Evolutionary conservation across 2,329 filamentous ascomycete genomes (phyloP), one percentile per base, ranked within the genome.

Genomic region (Ascochyta koolunga): DNA sequence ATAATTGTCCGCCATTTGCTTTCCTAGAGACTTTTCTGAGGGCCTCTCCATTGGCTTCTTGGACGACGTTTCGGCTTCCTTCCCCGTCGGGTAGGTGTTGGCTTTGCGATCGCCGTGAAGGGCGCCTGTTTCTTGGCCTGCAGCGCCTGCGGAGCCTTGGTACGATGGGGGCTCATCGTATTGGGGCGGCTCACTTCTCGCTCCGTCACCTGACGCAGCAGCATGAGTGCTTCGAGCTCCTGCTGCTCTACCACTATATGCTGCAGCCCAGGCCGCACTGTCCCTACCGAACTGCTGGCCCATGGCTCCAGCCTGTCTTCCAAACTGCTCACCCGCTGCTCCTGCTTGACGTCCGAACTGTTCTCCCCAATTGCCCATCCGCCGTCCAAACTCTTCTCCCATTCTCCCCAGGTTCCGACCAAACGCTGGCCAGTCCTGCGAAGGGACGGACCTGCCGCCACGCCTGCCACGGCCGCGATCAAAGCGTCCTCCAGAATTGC

Each of bases 381-480:
- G 61, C 45, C 61, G 69, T 2, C 73, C 72, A 22, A 73, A 68
- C 9, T 72, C 64, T 47, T 73, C 68, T 2, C 73, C 71, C 65
- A 63, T 66, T 24, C 59, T 60, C 1, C 65, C 66, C 29, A 64
- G 36, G n/a, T 60, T 64, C 33, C 64, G 53, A 0, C 62, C 65
- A 15, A 56, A 47, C 3, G 55, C 50, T 27, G 43, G 51, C 64
- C 58, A 63, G n/a, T 56, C 49, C 39, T 56, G 49, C 25, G 57
- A 53, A 19, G 60, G 38, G 13, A 50, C 51, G 3, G 56, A 32
- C 10, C 54, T 37, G 5, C 13, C 32, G 33, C 32, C 45, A 38
- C 37, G 41, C 19, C 22, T 24, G 21, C 40, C 47, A 39, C 41
- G 50, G 37, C 35, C 49, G 6, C 38, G 25, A 24, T 21, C 40